These are phyloP conservation scores for Russula virescens DNA, from an alignment of 768 basidiomycete species.

Conservation along the genomic window DNA sequence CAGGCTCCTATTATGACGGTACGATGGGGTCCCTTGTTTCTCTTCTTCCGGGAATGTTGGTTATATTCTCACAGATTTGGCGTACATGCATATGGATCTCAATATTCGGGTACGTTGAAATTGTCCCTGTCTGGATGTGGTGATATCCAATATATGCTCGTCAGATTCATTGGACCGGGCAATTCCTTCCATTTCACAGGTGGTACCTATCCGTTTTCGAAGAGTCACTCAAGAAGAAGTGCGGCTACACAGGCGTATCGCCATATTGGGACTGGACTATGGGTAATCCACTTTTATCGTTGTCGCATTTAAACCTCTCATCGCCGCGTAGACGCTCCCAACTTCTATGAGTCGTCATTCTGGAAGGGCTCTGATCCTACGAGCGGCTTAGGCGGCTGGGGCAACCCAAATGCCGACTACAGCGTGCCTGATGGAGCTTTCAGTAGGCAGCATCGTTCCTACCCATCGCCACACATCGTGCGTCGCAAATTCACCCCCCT, in stretches of 20 bases:
- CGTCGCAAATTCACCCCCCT: conserved; percentile 34
- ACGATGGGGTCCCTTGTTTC: neutral
- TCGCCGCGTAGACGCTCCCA: conserved; percentile 23
- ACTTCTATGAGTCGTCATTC: conserved; percentile 25
- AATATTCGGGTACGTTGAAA: conserved; percentile 21
- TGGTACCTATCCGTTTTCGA: conserved; percentile 26
- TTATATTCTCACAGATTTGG: conserved; percentile 19
- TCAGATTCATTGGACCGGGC: conserved; percentile 27
- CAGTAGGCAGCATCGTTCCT: conserved; percentile 28
- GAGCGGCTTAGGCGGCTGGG: conserved; percentile 30
- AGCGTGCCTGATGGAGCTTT: conserved; percentile 30
- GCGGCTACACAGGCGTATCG: conserved; percentile 25
- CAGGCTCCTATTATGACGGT: conserved; percentile 25
- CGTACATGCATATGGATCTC: conserved; percentile 29
- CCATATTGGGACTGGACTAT: conserved; percentile 32
- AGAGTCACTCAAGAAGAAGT: conserved; percentile 23
- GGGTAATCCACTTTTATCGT: conserved; percentile 12
- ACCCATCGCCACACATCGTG: conserved; percentile 32
- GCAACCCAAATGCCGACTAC: conserved; percentile 25
- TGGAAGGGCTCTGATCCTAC: conserved; percentile 25
- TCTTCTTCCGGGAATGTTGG: neutral
- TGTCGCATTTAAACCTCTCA: too few relatives aligned
- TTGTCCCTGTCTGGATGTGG: too few relatives aligned
- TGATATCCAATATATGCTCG: neutral
- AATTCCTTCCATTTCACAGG: conserved; percentile 31